Evolutionary conservation across 1,139 yeast genomes (phyloP).

Genomic region (Debaryomyces robertsiae): DNA sequence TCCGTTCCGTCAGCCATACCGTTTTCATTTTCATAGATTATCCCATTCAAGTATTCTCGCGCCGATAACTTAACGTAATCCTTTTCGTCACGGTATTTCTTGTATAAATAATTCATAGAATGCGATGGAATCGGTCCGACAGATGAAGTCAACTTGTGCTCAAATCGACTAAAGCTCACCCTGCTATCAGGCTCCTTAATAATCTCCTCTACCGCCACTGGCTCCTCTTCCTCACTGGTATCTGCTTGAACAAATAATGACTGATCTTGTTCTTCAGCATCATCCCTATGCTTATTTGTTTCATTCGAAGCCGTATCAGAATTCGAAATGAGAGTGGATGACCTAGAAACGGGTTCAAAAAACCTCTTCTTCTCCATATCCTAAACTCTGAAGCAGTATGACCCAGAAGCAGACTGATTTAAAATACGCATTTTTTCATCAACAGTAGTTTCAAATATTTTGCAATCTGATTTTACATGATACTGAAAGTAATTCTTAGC

Average conservation of each 20-base stretch:
- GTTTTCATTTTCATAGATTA: constrained; percentile 7
- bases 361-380: constrained; percentile 11
- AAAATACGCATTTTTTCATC: constrained; percentile 1
- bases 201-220: background rate
- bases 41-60: constrained; percentile 25
- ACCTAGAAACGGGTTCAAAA: constrained; percentile 3
- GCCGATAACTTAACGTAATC: constrained; percentile 32
- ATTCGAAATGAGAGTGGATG: too few relatives aligned
- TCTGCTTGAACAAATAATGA: constrained; percentile 24
- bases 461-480: too few relatives aligned
- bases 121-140: constrained; percentile 26
- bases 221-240: constrained; percentile 14
- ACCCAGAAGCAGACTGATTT: background rate
- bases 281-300: too few relatives aligned
- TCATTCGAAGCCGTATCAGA: too few relatives aligned
- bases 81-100: constrained; percentile 25
- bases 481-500: too few relatives aligned
- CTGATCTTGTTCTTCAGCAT: constrained; percentile 7
- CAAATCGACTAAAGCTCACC: constrained; percentile 20
- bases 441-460: too few relatives aligned
- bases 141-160: constrained; percentile 22
- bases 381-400: too few relatives aligned
- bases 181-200: background rate
- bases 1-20: too few relatives aligned
- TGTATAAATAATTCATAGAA: constrained; percentile 22